Percentiles rank a stretch among this genome's conserved stretches.
phyloP scores from a whole-genome alignment of 2,329 filamentous ascomycete species.

The Venturia asperata region DNA sequence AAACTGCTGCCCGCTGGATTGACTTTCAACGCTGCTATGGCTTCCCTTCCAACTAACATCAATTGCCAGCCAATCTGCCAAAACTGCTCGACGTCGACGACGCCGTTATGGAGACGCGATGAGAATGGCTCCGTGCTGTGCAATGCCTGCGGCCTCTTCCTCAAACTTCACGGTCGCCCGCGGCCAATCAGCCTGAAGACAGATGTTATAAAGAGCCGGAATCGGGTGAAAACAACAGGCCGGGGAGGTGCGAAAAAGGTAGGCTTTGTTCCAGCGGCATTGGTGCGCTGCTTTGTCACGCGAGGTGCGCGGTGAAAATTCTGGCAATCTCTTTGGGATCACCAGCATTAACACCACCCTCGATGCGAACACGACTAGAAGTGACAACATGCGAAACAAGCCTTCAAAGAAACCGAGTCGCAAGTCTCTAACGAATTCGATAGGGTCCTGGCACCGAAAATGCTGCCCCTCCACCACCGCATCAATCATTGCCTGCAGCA shows the following conservation, averaged over 20 bases:
- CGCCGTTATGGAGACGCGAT: conserved; percentile 94
- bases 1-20: conserved; percentile 22
- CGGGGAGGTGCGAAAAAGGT: conserved; percentile 41
- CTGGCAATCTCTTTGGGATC: neutral
- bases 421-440: conserved; percentile 2
- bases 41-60: conserved; percentile 42
- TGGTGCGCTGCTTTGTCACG: neutral
- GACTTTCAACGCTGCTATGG: conserved; percentile 29
- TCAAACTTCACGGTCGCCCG: conserved; percentile 90
- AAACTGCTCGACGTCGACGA: conserved; percentile 93
- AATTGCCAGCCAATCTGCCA: conserved; percentile 78
- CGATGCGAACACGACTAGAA: neutral
- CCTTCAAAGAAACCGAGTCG: neutral
- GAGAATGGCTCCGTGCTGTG: conserved; percentile 92
- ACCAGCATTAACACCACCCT: neutral
- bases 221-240: conserved; percentile 66
- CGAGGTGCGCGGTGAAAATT: neutral
- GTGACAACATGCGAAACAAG: neutral
- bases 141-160: conserved; percentile 95
- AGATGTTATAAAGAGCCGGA: conserved; percentile 98
- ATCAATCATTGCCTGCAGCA: conserved; percentile 13
- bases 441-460: conserved; percentile 7
- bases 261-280: neutral
- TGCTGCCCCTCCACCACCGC: neutral
- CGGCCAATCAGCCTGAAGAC: conserved; percentile 96